Percentiles rank a stretch among this genome's conserved stretches.
These are phyloP conservation scores for Metschnikowia orientalis DNA, from an alignment of 805 yeast genomes.

Conservation along the genomic window DNA sequence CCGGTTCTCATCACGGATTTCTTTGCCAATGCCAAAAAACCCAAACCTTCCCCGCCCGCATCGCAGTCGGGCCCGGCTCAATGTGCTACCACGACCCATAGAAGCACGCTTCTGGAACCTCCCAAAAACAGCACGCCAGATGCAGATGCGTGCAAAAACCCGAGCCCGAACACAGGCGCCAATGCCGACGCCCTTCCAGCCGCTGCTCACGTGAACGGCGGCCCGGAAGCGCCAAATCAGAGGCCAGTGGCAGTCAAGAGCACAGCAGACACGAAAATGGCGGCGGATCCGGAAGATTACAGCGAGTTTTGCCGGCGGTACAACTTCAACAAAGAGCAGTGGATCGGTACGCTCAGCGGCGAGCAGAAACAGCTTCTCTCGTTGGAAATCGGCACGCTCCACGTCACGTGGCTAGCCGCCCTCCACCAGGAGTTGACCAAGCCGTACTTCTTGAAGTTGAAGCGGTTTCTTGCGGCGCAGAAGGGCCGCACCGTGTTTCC, in stretches of 20 bases:
- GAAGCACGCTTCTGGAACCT: no score
- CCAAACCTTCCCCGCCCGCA: no score
- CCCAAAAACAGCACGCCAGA: no score
- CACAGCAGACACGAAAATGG: no score
- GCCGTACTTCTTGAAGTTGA: conserved; percentile 76
- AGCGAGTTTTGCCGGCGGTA: conserved; percentile 8
- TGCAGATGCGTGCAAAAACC: no score
- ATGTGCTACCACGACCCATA: no score
- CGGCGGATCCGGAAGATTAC: conserved; percentile 4
- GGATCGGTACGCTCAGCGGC: conserved; percentile 45
- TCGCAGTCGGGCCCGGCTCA: no score
- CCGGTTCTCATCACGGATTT: conserved; percentile 17
- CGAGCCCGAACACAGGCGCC: no score
- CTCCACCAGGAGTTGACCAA: conserved; percentile 71
- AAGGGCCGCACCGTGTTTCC: conserved; percentile 66
- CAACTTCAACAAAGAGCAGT: conserved; percentile 46
- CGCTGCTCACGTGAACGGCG: no score
- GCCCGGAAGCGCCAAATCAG: no score
- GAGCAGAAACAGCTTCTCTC: conserved; percentile 51
- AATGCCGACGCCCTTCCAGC: no score
- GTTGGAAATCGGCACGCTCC: conserved; percentile 67
- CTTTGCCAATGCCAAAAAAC: conserved; percentile 9
- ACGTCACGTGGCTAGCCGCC: conserved; percentile 71
- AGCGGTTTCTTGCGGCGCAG: conserved; percentile 56
- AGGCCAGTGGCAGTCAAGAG: no score